Evolutionary conservation across 441 rosid species (phyloP), one percentile per base, ranked within the genome.

Genomic region (Dalechampia spathulata): DNA sequence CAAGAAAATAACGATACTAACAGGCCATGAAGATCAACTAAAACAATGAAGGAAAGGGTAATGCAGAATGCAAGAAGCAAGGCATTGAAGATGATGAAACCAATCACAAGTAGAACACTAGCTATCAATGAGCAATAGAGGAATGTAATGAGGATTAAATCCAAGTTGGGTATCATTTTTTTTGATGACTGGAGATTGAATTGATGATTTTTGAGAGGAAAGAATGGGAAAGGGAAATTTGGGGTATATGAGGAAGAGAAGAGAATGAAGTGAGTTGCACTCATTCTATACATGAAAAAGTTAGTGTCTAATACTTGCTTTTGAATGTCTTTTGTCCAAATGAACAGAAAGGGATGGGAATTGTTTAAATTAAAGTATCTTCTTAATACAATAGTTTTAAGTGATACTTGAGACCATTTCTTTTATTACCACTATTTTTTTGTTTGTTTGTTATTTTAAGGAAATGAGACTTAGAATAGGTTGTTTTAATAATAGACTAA

Each of bases 221-320:
- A 30, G 9, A 16, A 4, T 40, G 34, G 21, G 50, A 7, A 23
- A 26, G 1, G 47, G 13, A 36, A 11, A 0, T 55, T 20, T 26
- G 32, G 12, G 15, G 34, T 38, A 0, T 7, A 1, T 4, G 59
- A 51, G 28, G 53, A 52, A 49, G 52, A 48, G 30, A 60, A n/a
- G 57, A 60, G 80, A 62, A 74, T 78, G 75, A 68, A 74, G 83
- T 72, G 77, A 64, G 28, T 2, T 50, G 67, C 80, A 74, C 80
- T 67, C 71, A 58, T 38, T 64, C 68, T 14, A 15, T 55, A 28
- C 39, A 41, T 27, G 1, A 27, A 6, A 11, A 4, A 45, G 7
- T n/a, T 20, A 20, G 27, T 21, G 49, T 20, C 11, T 14, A 15
- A 15, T 25, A 27, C n/a, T n/a, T n/a, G n/a, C n/a, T n/a, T n/a